Conservation (phyloP, 2,329 filamentous ascomycete genomes). For the Cladosporium sp. region DNA sequence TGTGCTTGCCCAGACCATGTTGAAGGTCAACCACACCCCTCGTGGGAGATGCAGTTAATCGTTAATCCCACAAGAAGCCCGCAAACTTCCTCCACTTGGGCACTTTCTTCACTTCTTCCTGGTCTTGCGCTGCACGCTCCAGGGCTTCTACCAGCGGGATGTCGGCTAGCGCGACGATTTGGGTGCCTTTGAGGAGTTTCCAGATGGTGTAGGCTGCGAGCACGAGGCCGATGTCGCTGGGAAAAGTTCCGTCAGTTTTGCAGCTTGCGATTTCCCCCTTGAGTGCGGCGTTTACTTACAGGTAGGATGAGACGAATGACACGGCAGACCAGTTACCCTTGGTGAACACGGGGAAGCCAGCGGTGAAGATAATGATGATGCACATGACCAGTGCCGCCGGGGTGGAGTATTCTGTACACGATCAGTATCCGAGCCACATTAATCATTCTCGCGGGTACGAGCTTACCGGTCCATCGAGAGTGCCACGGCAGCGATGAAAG, state of each 20-base stretch:
- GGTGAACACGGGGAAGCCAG: slow-evolving; percentile 33
- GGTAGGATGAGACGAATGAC: slow-evolving; percentile 35
- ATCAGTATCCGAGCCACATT: not conserved
- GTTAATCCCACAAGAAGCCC: slow-evolving; percentile 12
- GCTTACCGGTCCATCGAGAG: slow-evolving; percentile 36
- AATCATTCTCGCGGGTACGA: not conserved
- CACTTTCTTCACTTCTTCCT: slow-evolving; percentile 4
- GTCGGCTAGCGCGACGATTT: slow-evolving; percentile 27
- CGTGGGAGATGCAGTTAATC: not conserved
- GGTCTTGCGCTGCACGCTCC: slow-evolving; percentile 20
- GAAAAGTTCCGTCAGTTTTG: slow-evolving; percentile 23
- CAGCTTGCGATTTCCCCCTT: not conserved
- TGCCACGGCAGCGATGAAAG: slow-evolving; percentile 34
- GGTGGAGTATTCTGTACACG: slow-evolving; percentile 30
- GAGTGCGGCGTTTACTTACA: not conserved
- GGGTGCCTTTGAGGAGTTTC: slow-evolving; percentile 30
- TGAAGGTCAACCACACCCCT: not conserved
- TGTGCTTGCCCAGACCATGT: not conserved
- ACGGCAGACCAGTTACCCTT: slow-evolving; percentile 31
- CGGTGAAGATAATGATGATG: slow-evolving; percentile 33
- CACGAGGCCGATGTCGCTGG: slow-evolving; percentile 32
- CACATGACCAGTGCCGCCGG: slow-evolving; percentile 35
- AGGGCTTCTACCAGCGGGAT: slow-evolving; percentile 29
- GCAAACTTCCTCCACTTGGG: not conserved
- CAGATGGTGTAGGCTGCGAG: slow-evolving; percentile 27